Evolutionary conservation across 352 stramenopile species (phyloP).

Genomic region (Globisporangium mamillatum): DNA sequence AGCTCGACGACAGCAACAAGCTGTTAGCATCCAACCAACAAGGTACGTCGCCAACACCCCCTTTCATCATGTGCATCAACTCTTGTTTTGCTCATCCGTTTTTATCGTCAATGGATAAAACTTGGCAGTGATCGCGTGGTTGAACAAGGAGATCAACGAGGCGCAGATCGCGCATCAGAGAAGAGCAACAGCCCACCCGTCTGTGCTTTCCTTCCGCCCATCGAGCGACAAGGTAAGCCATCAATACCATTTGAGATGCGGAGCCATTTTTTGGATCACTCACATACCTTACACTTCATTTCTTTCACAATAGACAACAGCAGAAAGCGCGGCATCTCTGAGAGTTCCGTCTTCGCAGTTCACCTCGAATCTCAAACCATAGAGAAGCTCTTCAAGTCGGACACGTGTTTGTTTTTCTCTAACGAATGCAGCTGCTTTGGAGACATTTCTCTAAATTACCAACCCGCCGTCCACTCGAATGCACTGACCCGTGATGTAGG

Average conservation of each 20-base stretch:
- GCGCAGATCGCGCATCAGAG: constrained; percentile 73
- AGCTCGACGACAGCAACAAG: constrained; percentile 88
- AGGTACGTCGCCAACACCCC: constrained; percentile 36
- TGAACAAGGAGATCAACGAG: constrained; percentile 92
- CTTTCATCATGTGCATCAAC: background rate
- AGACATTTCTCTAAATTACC: constrained; percentile 41
- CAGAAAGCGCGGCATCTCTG: background rate
- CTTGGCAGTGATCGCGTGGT: constrained; percentile 77
- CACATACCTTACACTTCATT: background rate
- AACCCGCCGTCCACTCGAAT: constrained; percentile 80
- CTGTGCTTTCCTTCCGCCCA: constrained; percentile 65
- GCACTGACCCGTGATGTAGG: constrained; percentile 85
- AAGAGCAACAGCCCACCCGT: constrained; percentile 57
- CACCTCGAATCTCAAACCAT: constrained; percentile 18
- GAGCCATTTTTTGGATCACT: background rate
- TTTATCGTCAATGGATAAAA: background rate
- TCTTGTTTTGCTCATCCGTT: background rate
- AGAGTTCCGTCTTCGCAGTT: constrained; percentile 12
- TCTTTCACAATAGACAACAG: background rate
- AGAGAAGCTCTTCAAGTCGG: constrained; percentile 1
- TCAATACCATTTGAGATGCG: background rate
- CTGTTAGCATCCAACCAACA: constrained; percentile 87
- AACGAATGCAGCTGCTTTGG: background rate
- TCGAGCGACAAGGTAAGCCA: constrained; percentile 34
- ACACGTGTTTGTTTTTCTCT: background rate